Base-by-base conservation (phyloP, 2,329 filamentous ascomycete genomes). In the Penicillium sp. region DNA sequence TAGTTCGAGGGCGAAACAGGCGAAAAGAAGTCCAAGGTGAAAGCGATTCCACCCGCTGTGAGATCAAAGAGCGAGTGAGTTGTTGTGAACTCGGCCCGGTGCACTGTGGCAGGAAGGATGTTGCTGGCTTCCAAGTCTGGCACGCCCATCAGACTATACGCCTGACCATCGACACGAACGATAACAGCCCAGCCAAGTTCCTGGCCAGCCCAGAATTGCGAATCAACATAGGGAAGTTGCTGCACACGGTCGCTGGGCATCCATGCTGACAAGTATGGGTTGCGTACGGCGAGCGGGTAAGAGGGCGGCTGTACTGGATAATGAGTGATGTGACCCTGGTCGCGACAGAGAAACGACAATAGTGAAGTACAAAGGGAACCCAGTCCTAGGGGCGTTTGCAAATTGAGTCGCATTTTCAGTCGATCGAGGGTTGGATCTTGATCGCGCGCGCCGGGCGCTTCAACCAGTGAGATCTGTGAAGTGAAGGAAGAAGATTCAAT, bases 1-100 rank as follows among this genome's bases (percentile, higher is more conserved):
- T 72, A 70, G 53, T 75, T 67, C 1, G 65, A 65, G 2, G 72
- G 71, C 3, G 71, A 72, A 4, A 75, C 68, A 0, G 72, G 73
- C 12, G 73, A 75, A 50, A 75, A 70, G 52, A 75, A 75, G 51
- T 75, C 73, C 28, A 76, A 52, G 0, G 59, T 66, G 31, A 75
- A 60, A 9, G 46, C 62, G 6, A 66, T 66, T 10, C 57, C 31
- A 0, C 71, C 71, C 13, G 72, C 72, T 31, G 58, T 61, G 10
- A 75, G 60, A 6, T 59, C 67, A 49, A 75, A 75, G 4, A 68
- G 54, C 4, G 70, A 67, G 55, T 74, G 73, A 0, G 72, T 75
- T 4, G 72, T 64, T 1, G 70, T 75, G 58, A 70, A 75, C 42
- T 70, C 63, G 0, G 68, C 69, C 23, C 56, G 63, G 2, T 54